Evolutionary conservation across 2,329 filamentous ascomycete species (phyloP).

Genomic region (Fusarium mangiferae): DNA sequence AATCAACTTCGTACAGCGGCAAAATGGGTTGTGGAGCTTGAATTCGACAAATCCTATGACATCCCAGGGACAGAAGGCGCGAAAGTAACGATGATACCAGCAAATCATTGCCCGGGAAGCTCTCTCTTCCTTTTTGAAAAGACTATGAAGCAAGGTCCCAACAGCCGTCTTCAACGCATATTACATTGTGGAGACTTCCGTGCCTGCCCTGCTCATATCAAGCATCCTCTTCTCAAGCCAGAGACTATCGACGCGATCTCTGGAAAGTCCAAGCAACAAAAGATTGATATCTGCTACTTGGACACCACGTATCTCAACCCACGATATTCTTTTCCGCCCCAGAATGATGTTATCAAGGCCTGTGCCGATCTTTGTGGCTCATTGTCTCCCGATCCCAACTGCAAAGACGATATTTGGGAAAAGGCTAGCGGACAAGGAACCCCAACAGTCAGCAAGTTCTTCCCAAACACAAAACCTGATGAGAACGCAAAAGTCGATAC

Average conservation of each 20-base stretch:
- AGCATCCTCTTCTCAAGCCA: slow-evolving; percentile 83
- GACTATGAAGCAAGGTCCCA: slow-evolving; percentile 67
- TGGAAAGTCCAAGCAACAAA: slow-evolving; percentile 80
- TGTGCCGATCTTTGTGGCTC: slow-evolving; percentile 90
- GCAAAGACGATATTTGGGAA: slow-evolving; percentile 60
- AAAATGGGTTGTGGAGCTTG: slow-evolving; percentile 84
- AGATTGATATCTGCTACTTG: slow-evolving; percentile 94
- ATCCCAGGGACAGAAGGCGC: slow-evolving; percentile 86
- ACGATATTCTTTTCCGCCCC: slow-evolving; percentile 91
- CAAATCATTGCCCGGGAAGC: slow-evolving; percentile 96
- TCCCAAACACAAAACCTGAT: slow-evolving; percentile 52
- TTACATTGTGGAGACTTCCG: slow-evolving; percentile 97
- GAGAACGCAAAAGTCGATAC: slow-evolving; percentile 45
- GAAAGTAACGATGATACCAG: slow-evolving; percentile 91
- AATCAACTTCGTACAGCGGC: slow-evolving; percentile 87
- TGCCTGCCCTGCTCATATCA: slow-evolving; percentile 85
- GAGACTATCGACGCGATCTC: slow-evolving; percentile 76
- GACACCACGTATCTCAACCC: slow-evolving; percentile 98
- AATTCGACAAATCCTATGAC: slow-evolving; percentile 83
- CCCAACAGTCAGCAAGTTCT: slow-evolving; percentile 64
- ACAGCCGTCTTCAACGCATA: slow-evolving; percentile 76
- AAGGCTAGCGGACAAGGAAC: slow-evolving; percentile 54
- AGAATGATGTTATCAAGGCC: slow-evolving; percentile 86
- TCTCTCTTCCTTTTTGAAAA: slow-evolving; percentile 96
- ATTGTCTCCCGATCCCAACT: slow-evolving; percentile 72